Percentiles rank a stretch among this genome's conserved stretches.
These are phyloP conservation scores for Aeschynomene evenia DNA, from an alignment of 306 rosid species.

Conservation along the genomic window DNA sequence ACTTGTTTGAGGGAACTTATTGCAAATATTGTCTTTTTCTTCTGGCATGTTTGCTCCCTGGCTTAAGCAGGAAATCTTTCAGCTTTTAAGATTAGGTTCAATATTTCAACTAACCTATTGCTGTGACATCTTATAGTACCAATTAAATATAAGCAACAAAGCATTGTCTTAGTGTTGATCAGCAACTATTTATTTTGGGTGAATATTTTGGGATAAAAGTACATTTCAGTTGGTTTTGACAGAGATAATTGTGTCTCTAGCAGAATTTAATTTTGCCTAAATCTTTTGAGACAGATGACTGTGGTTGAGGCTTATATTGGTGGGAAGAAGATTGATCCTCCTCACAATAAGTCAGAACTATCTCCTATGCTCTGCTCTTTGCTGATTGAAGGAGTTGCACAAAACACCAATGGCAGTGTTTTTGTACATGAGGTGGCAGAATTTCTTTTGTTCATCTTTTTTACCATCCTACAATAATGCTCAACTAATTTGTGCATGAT, in stretches of 20 bases:
- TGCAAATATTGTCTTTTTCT: conserved; percentile 17
- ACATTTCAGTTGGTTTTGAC: background rate
- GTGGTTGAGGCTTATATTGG: conserved; percentile 70
- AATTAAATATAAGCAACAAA: background rate
- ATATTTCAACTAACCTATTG: background rate
- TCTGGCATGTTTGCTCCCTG: background rate
- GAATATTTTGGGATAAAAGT: conserved; percentile 13
- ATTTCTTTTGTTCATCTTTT: background rate
- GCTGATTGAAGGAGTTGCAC: conserved; percentile 73
- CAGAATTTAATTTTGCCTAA: background rate
- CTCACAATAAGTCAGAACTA: conserved; percentile 50
- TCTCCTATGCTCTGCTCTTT: conserved; percentile 47
- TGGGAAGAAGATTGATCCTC: conserved; percentile 52
- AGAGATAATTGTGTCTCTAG: background rate
- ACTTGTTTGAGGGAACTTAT: conserved; percentile 1
- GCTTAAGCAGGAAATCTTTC: conserved; percentile 2
- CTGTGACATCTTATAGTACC: background rate
- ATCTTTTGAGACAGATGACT: conserved; percentile 57
- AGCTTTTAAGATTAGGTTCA: background rate
- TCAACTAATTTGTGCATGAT: background rate
- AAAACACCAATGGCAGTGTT: conserved; percentile 74
- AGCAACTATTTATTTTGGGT: conserved; percentile 16
- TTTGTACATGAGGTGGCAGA: conserved; percentile 56
- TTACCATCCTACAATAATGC: background rate
- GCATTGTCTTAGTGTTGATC: background rate